phyloP scores from a whole-genome alignment of 2,329 filamentous ascomycete species.

The Fusarium beomiforme region DNA sequence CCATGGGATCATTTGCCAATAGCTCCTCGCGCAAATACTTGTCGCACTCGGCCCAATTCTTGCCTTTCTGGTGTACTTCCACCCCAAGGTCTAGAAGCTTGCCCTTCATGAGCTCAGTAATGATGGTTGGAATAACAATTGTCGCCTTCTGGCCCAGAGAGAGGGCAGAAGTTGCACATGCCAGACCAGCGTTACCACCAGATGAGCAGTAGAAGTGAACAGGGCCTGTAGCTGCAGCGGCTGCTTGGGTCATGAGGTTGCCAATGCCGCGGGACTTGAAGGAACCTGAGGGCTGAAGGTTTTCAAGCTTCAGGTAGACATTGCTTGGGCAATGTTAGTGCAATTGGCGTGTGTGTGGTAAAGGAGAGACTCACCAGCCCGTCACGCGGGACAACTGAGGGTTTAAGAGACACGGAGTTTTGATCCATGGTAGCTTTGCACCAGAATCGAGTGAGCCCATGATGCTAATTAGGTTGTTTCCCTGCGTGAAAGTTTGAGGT shows the following conservation, averaged over 20 bases:
- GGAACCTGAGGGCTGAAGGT: slow-evolving; percentile 83
- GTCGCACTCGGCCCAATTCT: slow-evolving; percentile 76
- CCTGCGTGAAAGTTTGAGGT: neutral
- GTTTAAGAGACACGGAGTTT: slow-evolving; percentile 77
- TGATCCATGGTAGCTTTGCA: slow-evolving; percentile 68
- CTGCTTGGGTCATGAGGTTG: slow-evolving; percentile 67
- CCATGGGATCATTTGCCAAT: slow-evolving; percentile 60
- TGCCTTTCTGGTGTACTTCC: slow-evolving; percentile 74
- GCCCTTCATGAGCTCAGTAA: slow-evolving; percentile 74
- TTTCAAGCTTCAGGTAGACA: slow-evolving; percentile 87
- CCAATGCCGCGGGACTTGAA: slow-evolving; percentile 87
- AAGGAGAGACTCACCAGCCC: slow-evolving; percentile 68
- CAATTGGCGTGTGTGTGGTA: slow-evolving; percentile 4
- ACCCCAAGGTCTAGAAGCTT: slow-evolving; percentile 76
- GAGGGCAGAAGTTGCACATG: slow-evolving; percentile 77
- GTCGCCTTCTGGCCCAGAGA: slow-evolving; percentile 73
- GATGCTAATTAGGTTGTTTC: slow-evolving; percentile 1
- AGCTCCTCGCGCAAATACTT: slow-evolving; percentile 68
- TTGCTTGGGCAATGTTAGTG: slow-evolving; percentile 58
- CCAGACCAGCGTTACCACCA: slow-evolving; percentile 86
- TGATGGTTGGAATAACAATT: slow-evolving; percentile 76
- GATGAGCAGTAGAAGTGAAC: slow-evolving; percentile 82
- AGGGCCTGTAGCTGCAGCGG: slow-evolving; percentile 45
- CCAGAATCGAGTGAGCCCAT: slow-evolving; percentile 56
- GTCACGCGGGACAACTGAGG: slow-evolving; percentile 72